These are phyloP conservation scores for Calendula officinalis DNA, from an alignment of 129 eudicot genomes.

Conservation along the genomic window DNA sequence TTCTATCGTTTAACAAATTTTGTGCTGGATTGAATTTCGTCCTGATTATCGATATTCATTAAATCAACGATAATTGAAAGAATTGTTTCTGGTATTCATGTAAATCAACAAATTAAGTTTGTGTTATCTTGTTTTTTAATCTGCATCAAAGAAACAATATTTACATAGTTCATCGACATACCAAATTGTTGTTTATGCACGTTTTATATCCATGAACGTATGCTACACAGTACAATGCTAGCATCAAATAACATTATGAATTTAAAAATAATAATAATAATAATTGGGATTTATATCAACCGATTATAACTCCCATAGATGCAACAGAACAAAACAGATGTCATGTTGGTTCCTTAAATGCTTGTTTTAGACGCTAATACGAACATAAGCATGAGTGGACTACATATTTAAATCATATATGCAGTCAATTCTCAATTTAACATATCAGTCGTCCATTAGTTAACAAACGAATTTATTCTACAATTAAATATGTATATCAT, in stretches of 20 bases:
- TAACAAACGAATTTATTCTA: constrained; percentile 31
- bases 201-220: too few species aligned
- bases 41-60: too few species aligned
- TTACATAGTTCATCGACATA: constrained; percentile 9
- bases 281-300: not conserved
- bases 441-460: constrained; percentile 2
- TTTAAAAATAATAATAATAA: not conserved
- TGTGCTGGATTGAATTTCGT: too few species aligned
- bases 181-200: not conserved
- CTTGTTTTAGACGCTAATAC: constrained; percentile 32
- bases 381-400: constrained; percentile 18
- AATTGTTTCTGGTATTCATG: too few species aligned
- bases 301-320: constrained; percentile 1
- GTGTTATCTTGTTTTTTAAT: too few species aligned
- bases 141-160: not conserved
- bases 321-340: constrained; percentile 20
- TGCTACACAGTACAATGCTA: not conserved
- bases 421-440: not conserved
- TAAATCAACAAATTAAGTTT: too few species aligned
- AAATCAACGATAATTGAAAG: too few species aligned
- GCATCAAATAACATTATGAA: not conserved
- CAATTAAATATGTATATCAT: not conserved
- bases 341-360: constrained; percentile 17
- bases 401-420: constrained; percentile 11
- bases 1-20: too few species aligned